Percentiles rank a stretch among this genome's conserved stretches.
These are phyloP conservation scores for Zymoseptoria tritici DNA, from an alignment of 2,329 filamentous ascomycete species.

Conservation along the genomic window DNA sequence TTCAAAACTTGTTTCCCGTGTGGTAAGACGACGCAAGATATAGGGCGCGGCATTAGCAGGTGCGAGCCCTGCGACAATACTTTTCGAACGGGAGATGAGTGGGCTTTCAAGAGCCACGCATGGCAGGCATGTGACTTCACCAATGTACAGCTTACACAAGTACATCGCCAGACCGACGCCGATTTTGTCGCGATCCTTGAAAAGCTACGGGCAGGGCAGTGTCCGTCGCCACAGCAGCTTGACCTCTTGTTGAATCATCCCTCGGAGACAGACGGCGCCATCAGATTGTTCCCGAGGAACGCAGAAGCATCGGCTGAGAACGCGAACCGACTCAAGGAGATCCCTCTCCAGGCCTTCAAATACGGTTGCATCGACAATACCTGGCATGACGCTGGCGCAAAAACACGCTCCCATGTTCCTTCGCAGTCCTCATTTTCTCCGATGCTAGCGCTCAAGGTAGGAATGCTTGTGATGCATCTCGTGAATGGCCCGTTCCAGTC, in stretches of 20 bases:
- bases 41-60: background rate
- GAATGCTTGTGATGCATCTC: background rate
- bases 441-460: background rate
- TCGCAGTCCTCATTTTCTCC: background rate
- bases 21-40: slow-evolving; percentile 23
- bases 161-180: slow-evolving; percentile 51
- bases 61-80: background rate
- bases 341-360: background rate
- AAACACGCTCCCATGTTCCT: background rate
- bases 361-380: background rate
- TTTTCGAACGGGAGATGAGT: slow-evolving; percentile 40
- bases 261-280: background rate
- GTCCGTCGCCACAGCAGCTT: background rate
- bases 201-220: slow-evolving; percentile 36
- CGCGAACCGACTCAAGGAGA: background rate
- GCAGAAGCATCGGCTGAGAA: background rate
- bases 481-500: background rate
- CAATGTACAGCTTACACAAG: slow-evolving; percentile 46
- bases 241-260: background rate
- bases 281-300: background rate
- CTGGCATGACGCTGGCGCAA: background rate
- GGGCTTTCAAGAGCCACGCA: slow-evolving; percentile 51
- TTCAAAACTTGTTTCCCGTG: slow-evolving; percentile 48
- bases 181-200: slow-evolving; percentile 49
- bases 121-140: slow-evolving; percentile 50